Evolutionary conservation across 2,329 filamentous ascomycete genomes (phyloP).

Genomic region (Fusarium praegraminearum): DNA sequence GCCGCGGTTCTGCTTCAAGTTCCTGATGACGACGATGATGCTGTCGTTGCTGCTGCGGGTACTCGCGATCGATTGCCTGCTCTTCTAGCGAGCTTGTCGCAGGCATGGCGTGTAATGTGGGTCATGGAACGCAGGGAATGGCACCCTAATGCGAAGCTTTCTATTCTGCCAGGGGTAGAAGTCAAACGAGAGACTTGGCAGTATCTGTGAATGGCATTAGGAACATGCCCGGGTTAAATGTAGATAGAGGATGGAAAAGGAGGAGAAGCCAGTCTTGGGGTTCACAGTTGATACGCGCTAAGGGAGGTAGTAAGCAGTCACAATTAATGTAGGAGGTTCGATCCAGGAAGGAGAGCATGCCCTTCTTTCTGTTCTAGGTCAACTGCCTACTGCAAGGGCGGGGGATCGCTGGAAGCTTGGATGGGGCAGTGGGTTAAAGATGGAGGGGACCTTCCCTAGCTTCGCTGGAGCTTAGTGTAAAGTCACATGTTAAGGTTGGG

Average conservation of each 20-base stretch:
- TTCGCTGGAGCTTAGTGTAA: slow-evolving; percentile 33
- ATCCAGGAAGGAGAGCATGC: slow-evolving; percentile 11
- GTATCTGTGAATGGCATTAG: slow-evolving; percentile 1
- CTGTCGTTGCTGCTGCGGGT: slow-evolving; percentile 30
- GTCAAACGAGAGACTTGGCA: slow-evolving; percentile 38
- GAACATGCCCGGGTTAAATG: not conserved
- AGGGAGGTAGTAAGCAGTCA: slow-evolving; percentile 1
- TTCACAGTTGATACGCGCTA: slow-evolving; percentile 2
- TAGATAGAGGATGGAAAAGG: not conserved
- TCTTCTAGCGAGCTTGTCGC: slow-evolving; percentile 43
- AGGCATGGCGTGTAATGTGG: slow-evolving; percentile 44
- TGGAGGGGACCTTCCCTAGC: slow-evolving; percentile 7
- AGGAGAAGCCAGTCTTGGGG: slow-evolving; percentile 8
- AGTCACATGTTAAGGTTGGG: slow-evolving; percentile 30
- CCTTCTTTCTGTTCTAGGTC: slow-evolving; percentile 5
- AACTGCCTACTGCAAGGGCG: slow-evolving; percentile 10
- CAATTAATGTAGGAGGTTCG: not conserved
- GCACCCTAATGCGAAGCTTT: slow-evolving; percentile 33
- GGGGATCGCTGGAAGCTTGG: slow-evolving; percentile 14
- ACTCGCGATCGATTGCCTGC: slow-evolving; percentile 40
- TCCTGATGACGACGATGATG: slow-evolving; percentile 34
- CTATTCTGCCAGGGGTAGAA: slow-evolving; percentile 17
- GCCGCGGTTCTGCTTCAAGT: slow-evolving; percentile 30
- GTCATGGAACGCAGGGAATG: slow-evolving; percentile 40
- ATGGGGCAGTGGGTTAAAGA: not conserved